Percentiles rank a stretch among this genome's conserved stretches.
Conservation (phyloP, 164 flowering plant species). For the Vitis rotundifolia region DNA sequence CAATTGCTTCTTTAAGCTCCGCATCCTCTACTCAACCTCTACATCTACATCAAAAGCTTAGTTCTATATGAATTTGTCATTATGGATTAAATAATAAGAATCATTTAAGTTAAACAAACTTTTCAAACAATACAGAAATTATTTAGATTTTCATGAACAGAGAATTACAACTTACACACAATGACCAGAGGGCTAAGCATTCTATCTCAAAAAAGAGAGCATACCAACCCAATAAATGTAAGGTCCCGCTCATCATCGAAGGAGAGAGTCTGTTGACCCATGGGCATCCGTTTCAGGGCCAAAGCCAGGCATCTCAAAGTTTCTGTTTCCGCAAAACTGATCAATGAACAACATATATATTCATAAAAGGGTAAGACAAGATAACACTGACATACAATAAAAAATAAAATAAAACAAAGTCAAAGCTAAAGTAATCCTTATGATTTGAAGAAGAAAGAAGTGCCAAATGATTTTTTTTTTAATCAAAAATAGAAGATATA, state of each 20-base stretch:
- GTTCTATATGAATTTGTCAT: too few species aligned
- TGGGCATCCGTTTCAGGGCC: conserved; percentile 78
- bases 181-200: not conserved
- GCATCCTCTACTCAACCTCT: too few species aligned
- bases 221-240: conserved; percentile 99
- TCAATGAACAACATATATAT: not conserved
- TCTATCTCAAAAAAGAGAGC: conserved; percentile 38
- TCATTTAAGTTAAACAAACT: too few species aligned
- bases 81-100: too few species aligned
- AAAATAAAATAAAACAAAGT: not conserved
- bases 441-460: too few species aligned
- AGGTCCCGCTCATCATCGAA: conserved; percentile 85
- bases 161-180: too few species aligned
- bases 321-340: conserved; percentile 91
- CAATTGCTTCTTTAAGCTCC: too few species aligned
- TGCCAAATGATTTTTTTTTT: too few species aligned
- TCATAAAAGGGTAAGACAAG: conserved; percentile 4
- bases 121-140: too few species aligned
- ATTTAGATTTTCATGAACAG: too few species aligned
- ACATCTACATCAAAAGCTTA: too few species aligned
- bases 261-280: conserved; percentile 69
- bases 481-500: too few species aligned
- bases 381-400: not conserved
- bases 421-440: not conserved
- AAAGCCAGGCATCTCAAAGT: conserved; percentile 92